Evolutionary conservation across 306 rosid species (phyloP), one percentile per base, ranked within the genome.

Genomic region (Cicer cuneatum): DNA sequence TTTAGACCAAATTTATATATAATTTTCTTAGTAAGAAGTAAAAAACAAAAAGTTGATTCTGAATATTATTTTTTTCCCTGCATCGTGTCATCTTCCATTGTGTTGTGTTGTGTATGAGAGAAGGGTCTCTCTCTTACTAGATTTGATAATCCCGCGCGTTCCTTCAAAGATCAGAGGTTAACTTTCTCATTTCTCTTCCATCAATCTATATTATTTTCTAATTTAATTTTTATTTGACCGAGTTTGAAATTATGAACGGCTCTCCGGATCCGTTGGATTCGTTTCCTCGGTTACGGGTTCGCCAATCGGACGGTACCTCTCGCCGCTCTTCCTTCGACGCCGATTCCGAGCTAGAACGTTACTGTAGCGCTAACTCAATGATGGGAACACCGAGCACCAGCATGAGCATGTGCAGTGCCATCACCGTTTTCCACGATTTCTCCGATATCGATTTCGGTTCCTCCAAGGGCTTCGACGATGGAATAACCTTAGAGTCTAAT

Each of bases 311-410:
- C 71, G 78, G 59, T 37, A 80, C 88, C 10, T 86, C 96, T 10
- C 80, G 88, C 53, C 87, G 85, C 80, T 90, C 96, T 9, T 90
- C 98, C n/a, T 87, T 40, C 75, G 64, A 84, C 71, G 95, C 84
- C 14, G 97, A 89, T 18, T 90, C 97, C 54, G 99, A 92, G 85
- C 88, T 89, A 71, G 97, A 94, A 41, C 90, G 96, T 10, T 94
- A 94, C 56, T 84, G 93, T 63, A 94, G 99, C 82, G 92, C 97
- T 39, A 92, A 89, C 83, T 94, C 99, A 13, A 79, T 60, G 7
- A 86, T 92, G 90, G 96, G 95, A 13, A 92, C 97, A 29, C 97
- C 97, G 0, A 90, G 85, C 75, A 67, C 74, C 54, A 18, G 46
- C 62, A 70, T 69, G 82, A 78, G 78, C 77, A 67, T 85, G 79